A percentile compares a stretch with the other conserved stretches of the same genome.
Evolutionary conservation across 2,329 filamentous ascomycete species (phyloP).

Genomic region (Golovinomyces cichoracearum): DNA sequence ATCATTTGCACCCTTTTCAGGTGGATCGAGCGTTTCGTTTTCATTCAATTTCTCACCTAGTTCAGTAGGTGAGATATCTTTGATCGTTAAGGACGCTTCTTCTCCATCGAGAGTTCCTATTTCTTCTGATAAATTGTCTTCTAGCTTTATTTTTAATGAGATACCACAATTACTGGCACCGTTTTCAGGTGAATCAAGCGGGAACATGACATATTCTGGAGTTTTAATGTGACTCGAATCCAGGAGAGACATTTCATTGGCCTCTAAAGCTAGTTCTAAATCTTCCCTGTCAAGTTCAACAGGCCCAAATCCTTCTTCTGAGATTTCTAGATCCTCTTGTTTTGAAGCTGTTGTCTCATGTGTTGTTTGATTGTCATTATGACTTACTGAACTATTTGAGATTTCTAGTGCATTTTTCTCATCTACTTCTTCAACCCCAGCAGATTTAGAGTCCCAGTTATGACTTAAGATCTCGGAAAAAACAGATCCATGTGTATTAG

Average conservation of each 20-base stretch:
- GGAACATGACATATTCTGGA: constrained; percentile 3
- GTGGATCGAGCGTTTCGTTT: too few species aligned
- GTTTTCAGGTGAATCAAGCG: neutral
- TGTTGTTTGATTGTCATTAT: neutral
- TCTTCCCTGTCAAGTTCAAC: constrained; percentile 28
- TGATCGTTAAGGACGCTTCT: neutral
- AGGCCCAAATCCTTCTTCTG: constrained; percentile 19
- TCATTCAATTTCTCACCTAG: constrained; percentile 41
- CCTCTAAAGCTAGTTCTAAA: constrained; percentile 29
- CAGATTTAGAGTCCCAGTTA: neutral
- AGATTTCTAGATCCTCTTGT: constrained; percentile 1
- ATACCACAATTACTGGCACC: neutral
- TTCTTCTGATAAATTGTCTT: too few species aligned
- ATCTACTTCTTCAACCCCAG: neutral
- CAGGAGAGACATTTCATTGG: constrained; percentile 32
- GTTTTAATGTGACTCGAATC: constrained; percentile 16
- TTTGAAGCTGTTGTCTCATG: neutral
- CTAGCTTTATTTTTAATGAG: neutral
- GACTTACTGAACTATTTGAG: neutral
- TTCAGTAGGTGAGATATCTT: constrained; percentile 28
- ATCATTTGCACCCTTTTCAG: neutral
- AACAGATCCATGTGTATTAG: neutral
- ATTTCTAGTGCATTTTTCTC: neutral
- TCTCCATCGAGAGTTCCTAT: neutral
- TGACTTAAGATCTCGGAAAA: neutral